A percentile compares a stretch with the other conserved stretches of the same genome.
Evolutionary conservation across 306 rosid genomes (phyloP).

Genomic region (Cercis canadensis): DNA sequence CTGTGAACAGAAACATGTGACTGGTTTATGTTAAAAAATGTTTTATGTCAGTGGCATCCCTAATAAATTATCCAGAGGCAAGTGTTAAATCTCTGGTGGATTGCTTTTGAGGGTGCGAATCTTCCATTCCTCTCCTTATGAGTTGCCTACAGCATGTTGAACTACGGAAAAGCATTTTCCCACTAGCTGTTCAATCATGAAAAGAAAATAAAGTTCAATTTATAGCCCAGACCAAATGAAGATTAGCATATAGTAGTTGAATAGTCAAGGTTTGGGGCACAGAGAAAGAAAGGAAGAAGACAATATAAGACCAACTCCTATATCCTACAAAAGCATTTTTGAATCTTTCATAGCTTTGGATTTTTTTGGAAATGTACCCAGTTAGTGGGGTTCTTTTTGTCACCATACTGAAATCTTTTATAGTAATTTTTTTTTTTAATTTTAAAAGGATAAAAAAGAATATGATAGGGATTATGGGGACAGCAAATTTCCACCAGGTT

Average conservation of each 20-base stretch:
- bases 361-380: slow-evolving; percentile 37
- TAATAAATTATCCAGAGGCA: slow-evolving; percentile 27
- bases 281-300: slow-evolving; percentile 33
- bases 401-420: slow-evolving; percentile 46
- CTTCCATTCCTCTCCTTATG: slow-evolving; percentile 13
- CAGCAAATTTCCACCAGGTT: slow-evolving; percentile 54
- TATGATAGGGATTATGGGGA: not conserved
- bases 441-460: slow-evolving; percentile 16
- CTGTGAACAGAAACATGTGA: too few species aligned
- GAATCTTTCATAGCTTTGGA: slow-evolving; percentile 21
- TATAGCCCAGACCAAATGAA: not conserved
- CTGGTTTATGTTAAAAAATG: too few species aligned
- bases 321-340: slow-evolving; percentile 42
- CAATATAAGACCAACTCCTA: slow-evolving; percentile 35
- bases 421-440: slow-evolving; percentile 15
- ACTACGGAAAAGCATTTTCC: slow-evolving; percentile 29
- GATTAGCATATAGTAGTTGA: slow-evolving; percentile 34
- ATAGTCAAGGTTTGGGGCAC: slow-evolving; percentile 38
- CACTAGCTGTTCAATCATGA: slow-evolving; percentile 16
- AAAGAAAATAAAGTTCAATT: not conserved
- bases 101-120: slow-evolving; percentile 44
- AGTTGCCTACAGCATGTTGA: slow-evolving; percentile 31
- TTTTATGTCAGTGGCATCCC: too few species aligned
- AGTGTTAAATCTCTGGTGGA: too few species aligned
- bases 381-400: slow-evolving; percentile 48